A percentile compares a stretch with the other conserved stretches of the same genome.
Evolutionary conservation across 148 eudicot species (phyloP).

Genomic region (Selenicereus undatus): DNA sequence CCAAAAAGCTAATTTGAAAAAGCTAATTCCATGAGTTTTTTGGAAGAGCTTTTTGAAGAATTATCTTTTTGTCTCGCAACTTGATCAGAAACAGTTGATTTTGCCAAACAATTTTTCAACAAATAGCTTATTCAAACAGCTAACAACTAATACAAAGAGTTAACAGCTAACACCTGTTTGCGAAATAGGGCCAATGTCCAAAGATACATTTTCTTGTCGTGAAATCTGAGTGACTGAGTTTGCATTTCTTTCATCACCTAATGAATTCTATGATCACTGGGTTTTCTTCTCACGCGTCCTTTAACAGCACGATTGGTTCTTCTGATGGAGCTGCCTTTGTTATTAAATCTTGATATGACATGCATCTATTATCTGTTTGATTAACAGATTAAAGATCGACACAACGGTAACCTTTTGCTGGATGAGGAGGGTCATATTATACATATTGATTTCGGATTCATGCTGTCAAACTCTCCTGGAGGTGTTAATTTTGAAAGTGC

Average conservation of each 20-base stretch:
- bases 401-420: slow-evolving; percentile 93
- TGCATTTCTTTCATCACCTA: neutral
- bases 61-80: too few species aligned
- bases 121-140: too few species aligned
- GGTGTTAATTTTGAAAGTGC: slow-evolving; percentile 99
- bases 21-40: too few species aligned
- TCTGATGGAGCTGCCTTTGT: neutral
- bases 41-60: too few species aligned
- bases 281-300: neutral
- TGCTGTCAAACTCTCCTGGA: slow-evolving; percentile 98
- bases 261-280: too few species aligned
- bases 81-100: too few species aligned
- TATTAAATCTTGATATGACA: neutral
- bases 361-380: slow-evolving; percentile 1
- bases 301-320: neutral
- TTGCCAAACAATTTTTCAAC: too few species aligned
- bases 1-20: too few species aligned
- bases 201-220: neutral
- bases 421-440: slow-evolving; percentile 99
- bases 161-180: too few species aligned
- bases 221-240: neutral
- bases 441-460: slow-evolving; percentile 98
- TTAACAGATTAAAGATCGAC: slow-evolving; percentile 90
- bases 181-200: too few species aligned
- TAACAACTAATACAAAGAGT: too few species aligned